Conservation (phyloP, 176 grass and related monocot genomes). For the Thalia dealbata region DNA sequence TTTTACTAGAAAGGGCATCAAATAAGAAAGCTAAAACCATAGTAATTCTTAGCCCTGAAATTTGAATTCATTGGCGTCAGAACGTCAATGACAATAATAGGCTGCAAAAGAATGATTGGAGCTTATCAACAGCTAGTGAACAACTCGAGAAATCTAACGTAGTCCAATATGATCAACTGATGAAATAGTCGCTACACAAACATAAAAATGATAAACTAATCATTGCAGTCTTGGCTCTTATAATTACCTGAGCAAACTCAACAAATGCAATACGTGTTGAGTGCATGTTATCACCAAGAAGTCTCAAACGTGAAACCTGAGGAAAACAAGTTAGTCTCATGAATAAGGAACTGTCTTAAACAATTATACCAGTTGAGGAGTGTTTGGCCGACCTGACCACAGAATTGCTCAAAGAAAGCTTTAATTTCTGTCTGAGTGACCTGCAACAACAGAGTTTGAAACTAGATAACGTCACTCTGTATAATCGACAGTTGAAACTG, state of each 20-base stretch:
- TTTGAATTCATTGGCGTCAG: too few species aligned
- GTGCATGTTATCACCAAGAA: slow-evolving; percentile 80
- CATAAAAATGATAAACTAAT: background rate
- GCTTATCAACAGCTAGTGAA: background rate
- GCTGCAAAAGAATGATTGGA: too few species aligned
- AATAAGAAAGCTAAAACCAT: too few species aligned
- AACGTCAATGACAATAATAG: too few species aligned
- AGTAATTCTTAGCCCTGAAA: too few species aligned
- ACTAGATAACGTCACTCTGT: background rate
- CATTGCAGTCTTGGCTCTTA: background rate
- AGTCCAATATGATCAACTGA: background rate
- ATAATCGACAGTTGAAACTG: background rate
- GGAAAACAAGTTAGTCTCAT: slow-evolving; percentile 5
- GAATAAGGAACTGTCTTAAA: slow-evolving; percentile 5
- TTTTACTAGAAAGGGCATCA: too few species aligned
- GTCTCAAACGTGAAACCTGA: slow-evolving; percentile 82
- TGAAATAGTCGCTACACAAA: background rate
- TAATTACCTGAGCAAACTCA: slow-evolving; percentile 82
- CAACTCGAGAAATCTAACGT: background rate
- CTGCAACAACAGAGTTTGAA: slow-evolving; percentile 19
- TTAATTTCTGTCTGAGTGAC: slow-evolving; percentile 70
- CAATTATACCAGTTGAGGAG: background rate
- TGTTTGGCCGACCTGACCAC: slow-evolving; percentile 48
- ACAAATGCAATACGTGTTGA: slow-evolving; percentile 92
- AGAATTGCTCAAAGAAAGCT: slow-evolving; percentile 51